Percentiles rank a stretch among this genome's conserved stretches.
Conservation (phyloP, 2,329 filamentous ascomycete genomes). For the Rutstroemia sp. region DNA sequence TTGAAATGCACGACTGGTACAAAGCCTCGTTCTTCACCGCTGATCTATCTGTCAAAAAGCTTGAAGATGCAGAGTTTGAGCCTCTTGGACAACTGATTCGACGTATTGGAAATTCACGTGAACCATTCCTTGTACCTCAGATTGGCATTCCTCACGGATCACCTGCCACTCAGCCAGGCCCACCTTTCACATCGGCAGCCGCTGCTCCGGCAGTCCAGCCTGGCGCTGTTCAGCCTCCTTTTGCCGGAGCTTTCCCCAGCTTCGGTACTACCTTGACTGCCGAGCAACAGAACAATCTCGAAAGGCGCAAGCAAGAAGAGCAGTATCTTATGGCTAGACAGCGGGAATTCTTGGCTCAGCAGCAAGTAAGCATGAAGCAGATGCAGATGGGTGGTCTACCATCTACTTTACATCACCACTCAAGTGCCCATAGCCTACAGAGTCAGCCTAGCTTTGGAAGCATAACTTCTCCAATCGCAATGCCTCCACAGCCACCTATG, state of each 20-base stretch:
- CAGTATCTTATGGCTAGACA: conserved; percentile 95
- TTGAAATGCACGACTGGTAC: conserved; percentile 99
- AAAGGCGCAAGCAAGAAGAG: conserved; percentile 94
- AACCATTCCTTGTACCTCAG: conserved; percentile 95
- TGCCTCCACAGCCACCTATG: conserved; percentile 44
- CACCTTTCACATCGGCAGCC: conserved; percentile 30
- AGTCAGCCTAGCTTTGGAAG: conserved; percentile 95
- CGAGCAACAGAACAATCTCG: conserved; percentile 95
- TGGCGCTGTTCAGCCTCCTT: conserved; percentile 71
- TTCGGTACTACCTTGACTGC: conserved; percentile 95
- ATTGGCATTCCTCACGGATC: conserved; percentile 90
- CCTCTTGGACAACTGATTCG: conserved; percentile 90
- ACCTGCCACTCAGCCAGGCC: conserved; percentile 40
- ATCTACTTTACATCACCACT: conserved; percentile 74
- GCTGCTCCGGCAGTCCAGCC: conserved; percentile 41
- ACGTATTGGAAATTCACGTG: conserved; percentile 91
- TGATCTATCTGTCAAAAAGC: conserved; percentile 88
- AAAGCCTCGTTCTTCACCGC: conserved; percentile 97
- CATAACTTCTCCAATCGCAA: conserved; percentile 75
- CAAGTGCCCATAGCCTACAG: conserved; percentile 90
- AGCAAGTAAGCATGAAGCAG: conserved; percentile 70
- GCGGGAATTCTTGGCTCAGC: conserved; percentile 83
- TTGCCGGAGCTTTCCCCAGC: conserved; percentile 88
- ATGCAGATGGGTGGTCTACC: conserved; percentile 53
- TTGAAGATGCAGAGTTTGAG: conserved; percentile 91